Conservation (phyloP, 2,329 filamentous ascomycete species). For the Xylariaceae sp. region DNA sequence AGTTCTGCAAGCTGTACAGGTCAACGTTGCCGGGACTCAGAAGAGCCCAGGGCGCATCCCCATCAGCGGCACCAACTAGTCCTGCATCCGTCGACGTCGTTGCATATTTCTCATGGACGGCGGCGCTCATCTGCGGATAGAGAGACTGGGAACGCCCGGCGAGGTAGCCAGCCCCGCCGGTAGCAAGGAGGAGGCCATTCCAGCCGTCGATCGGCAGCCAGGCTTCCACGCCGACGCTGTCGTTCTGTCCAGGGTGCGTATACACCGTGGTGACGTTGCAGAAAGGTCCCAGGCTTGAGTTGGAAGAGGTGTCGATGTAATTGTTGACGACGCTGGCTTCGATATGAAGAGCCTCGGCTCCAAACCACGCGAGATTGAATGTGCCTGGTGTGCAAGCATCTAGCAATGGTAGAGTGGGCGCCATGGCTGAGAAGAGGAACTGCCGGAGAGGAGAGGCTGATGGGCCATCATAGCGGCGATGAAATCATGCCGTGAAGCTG, state of each 20-base stretch:
- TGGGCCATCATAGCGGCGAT: too few species aligned
- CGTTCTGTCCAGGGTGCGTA: neutral
- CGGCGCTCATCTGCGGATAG: conserved; percentile 13
- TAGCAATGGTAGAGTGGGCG: too few species aligned
- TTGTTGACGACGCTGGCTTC: too few species aligned
- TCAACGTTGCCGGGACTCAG: conserved; percentile 13
- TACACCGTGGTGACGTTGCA: conserved; percentile 2
- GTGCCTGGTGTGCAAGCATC: too few species aligned
- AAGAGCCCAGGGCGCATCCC: conserved; percentile 9
- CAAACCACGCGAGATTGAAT: too few species aligned
- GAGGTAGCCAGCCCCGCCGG: conserved; percentile 16
- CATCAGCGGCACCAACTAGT: conserved; percentile 5
- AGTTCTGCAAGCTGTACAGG: conserved; percentile 26
- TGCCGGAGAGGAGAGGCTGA: too few species aligned
- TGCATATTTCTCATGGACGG: conserved; percentile 13
- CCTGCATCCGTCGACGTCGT: conserved; percentile 18
- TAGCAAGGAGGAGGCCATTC: conserved; percentile 21
- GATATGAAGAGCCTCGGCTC: too few species aligned
- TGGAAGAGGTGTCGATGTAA: too few species aligned
- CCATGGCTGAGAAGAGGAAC: too few species aligned
- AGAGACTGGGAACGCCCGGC: conserved; percentile 15
- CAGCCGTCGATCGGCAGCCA: conserved; percentile 6
- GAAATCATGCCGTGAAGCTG: too few species aligned
- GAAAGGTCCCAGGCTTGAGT: too few species aligned
- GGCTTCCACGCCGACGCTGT: neutral